Evolutionary conservation across 2,329 filamentous ascomycete species (phyloP), one percentile per base, ranked within the genome.

Genomic region (Cercospora sp.): DNA sequence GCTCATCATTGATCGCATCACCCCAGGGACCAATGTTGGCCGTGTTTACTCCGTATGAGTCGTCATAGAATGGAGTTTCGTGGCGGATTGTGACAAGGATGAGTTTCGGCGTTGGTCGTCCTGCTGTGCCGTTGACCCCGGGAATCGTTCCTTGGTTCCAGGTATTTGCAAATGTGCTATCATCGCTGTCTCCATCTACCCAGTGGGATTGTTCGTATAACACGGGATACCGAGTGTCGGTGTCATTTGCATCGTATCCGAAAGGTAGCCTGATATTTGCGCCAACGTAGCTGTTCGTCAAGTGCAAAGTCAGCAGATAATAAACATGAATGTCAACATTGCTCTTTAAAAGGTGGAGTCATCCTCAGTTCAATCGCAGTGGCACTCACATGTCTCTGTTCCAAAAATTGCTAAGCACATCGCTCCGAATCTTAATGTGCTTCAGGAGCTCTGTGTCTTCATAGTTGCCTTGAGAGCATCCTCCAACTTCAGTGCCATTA

Each of bases 1-100:
- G 73, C 61, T 81, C 79, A n/a, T 81, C 78, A 68, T 81, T 81
- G 71, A 81, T 76, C 1, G 79, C 79, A 26, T 80, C 79, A 9
- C 79, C 79, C 45, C 77, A 81, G 3, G 79, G 79, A 3, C 79
- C 79, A 6, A 81, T 71, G 58, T 81, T 81, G 2, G 79, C 78
- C 0, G 78, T 79, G 63, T 81, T 81, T 51, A 80, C 79, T 0
- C 76, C 79, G 64, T 80, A 80, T 0, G 78, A 80, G 61, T 81
- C 79, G 62, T 81, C 79, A 68, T 80, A 81, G 63, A 75, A 80
- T 0, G 79, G 76, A 0, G 74, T 69, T 69, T 81, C 79, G 57
- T 80, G 79, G n/a, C 79, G 78, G 69, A 80, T 79, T 1, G 74
- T 76, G 5, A 81, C 76, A 1, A 79, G 59, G 26, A 81, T 80